Percentiles rank a stretch among this genome's conserved stretches.
Evolutionary conservation across 257 asterid genomes (phyloP).

Genomic region (Agastache rugosa): DNA sequence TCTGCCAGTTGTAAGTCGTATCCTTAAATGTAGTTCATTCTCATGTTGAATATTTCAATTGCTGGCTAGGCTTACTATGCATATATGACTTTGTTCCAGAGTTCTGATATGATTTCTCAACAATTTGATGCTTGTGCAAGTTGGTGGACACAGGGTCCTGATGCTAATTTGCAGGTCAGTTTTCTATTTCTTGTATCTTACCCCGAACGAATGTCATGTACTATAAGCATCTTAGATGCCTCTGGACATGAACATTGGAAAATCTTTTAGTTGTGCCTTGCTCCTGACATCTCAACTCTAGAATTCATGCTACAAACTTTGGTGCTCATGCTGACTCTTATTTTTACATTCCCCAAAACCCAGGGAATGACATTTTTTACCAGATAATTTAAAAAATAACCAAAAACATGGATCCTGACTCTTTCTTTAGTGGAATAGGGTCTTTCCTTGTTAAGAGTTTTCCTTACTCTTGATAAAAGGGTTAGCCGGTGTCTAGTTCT

Average conservation of each 20-base stretch:
- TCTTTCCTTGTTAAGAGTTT: not conserved
- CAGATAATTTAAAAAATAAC: conserved; percentile 6
- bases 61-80: conserved; percentile 37
- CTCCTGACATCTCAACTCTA: conserved; percentile 8
- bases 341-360: not conserved
- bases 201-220: not conserved
- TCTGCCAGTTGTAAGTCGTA: conserved; percentile 18
- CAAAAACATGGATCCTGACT: not conserved
- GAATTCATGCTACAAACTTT: not conserved
- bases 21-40: conserved; percentile 19
- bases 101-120: conserved; percentile 59
- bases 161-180: conserved; percentile 88
- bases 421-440: not conserved
- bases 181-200: conserved; percentile 36
- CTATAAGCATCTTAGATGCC: not conserved
- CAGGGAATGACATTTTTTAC: not conserved
- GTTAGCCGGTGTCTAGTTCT: not conserved
- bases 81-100: conserved; percentile 48
- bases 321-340: conserved; percentile 11
- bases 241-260: conserved; percentile 6
- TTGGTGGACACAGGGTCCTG: conserved; percentile 99
- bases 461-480: not conserved
- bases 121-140: conserved; percentile 99
- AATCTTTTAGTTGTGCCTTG: conserved; percentile 5
- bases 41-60: conserved; percentile 13